These are phyloP conservation scores for Penicillium roqueforti DNA, from an alignment of 495 filamentous ascomycete genomes.

Conservation along the genomic window DNA sequence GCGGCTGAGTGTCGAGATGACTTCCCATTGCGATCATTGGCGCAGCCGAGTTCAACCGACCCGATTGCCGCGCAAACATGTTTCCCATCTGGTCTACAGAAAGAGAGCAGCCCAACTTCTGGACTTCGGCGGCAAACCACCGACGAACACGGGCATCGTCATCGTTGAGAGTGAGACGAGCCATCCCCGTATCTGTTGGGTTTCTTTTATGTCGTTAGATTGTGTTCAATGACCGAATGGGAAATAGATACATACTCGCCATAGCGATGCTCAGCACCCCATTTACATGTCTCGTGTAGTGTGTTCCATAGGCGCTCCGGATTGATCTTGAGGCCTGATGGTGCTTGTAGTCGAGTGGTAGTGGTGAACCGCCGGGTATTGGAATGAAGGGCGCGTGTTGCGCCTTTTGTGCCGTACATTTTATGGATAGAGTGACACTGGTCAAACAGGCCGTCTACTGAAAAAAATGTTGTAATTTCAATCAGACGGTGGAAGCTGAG, in stretches of 20 bases:
- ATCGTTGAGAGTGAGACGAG: conserved; percentile 60
- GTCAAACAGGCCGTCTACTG: not conserved
- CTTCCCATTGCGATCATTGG: conserved; percentile 46
- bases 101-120: conserved; percentile 57
- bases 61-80: conserved; percentile 62
- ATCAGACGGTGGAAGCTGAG: not conserved
- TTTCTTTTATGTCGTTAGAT: conserved; percentile 13
- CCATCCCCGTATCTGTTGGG: conserved; percentile 52
- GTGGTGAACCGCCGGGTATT: conserved; percentile 18
- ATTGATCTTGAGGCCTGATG: conserved; percentile 33
- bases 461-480: not conserved
- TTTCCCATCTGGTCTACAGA: conserved; percentile 63
- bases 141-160: conserved; percentile 62
- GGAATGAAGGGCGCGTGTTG: conserved; percentile 10
- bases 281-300: conserved; percentile 34
- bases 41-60: conserved; percentile 35
- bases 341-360: conserved; percentile 9
- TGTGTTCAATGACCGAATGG: not conserved
- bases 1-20: conserved; percentile 59
- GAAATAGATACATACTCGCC: conserved; percentile 24
- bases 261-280: conserved; percentile 30
- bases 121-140: conserved; percentile 64
- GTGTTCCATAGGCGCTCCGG: conserved; percentile 30
- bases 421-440: not conserved
- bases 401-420: conserved; percentile 9